Conservation (phyloP, 176 grass and related monocot genomes). For the Melocanna baccifera region DNA sequence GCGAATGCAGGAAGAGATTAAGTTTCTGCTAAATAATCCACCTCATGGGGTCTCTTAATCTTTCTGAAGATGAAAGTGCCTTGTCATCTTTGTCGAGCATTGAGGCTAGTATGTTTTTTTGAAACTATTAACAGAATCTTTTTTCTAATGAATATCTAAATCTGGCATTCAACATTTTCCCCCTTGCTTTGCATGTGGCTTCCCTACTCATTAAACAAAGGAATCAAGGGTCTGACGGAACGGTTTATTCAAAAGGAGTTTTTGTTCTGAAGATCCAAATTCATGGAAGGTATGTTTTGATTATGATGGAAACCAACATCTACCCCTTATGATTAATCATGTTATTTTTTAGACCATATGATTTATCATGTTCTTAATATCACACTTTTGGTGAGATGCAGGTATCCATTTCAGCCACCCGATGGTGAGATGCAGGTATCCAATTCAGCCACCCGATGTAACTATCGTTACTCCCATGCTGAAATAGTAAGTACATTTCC, state of each 20-base stretch:
- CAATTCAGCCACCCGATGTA: conserved; percentile 84
- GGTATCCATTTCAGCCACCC: conserved; percentile 91
- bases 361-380: conserved; percentile 17
- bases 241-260: conserved; percentile 72
- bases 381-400: conserved; percentile 35
- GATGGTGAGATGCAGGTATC: conserved; percentile 69
- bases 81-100: conserved; percentile 52
- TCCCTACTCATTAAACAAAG: conserved; percentile 31
- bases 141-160: not conserved
- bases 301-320: not conserved
- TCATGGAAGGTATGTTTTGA: conserved; percentile 58
- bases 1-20: conserved; percentile 92
- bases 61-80: conserved; percentile 45
- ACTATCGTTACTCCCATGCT: conserved; percentile 86
- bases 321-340: not conserved
- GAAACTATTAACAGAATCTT: not conserved
- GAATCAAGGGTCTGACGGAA: conserved; percentile 70
- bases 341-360: too few species aligned
- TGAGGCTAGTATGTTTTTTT: conserved; percentile 56
- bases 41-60: conserved; percentile 76
- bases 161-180: not conserved
- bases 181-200: conserved; percentile 7
- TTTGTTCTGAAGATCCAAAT: conserved; percentile 86
- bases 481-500: conserved; percentile 65
- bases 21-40: conserved; percentile 64